Evolutionary conservation across 345 rosid genomes (phyloP), one percentile per base, ranked within the genome.

Genomic region (Mallotus nudiflorus): DNA sequence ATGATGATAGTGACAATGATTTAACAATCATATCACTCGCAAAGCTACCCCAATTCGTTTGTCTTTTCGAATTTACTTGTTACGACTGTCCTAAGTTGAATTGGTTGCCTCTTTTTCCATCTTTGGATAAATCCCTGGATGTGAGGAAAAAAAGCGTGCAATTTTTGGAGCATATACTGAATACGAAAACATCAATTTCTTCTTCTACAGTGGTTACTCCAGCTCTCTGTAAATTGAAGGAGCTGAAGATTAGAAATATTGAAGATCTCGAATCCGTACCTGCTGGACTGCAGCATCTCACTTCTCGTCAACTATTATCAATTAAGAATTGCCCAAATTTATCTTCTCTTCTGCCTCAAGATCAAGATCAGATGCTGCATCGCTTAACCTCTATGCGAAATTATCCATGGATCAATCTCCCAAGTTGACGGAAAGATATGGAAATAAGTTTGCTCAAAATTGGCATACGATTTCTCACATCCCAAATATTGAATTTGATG

Each of bases 401-500:
- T n/a, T n/a, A n/a, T n/a, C n/a, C 4, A 57, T 65, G 33, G 11
- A 7, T 6, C 1, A 2, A 44, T 44, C 10, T 44, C 48, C 6
- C 2, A 7, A 13, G n/a, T n/a, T n/a, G n/a, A n/a, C n/a, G n/a
- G n/a, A n/a, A n/a, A n/a, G n/a, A n/a, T n/a, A n/a, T n/a, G 18
- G 35, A 44, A 63, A 42, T 10, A 25, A 37, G 1, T 29, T 7
- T 3, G 46, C 56, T 9, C 22, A 16, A 2, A 69, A 72, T 63
- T 72, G 75, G 75, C 63, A 40, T 20, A 53, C 15, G n/a, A 72
- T 72, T 54, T 11, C 46, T 19, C 69, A 64, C 64, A 55, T 64
- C 29, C 63, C 75, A 63, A 35, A 53, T 37, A 68, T 68, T 31
- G 1, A 9, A 12, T 7, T 60, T 18, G 64, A 35, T 33, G n/a